Evolutionary conservation across 768 basidiomycete genomes (phyloP).

Genomic region (Pleurotus sapidus): DNA sequence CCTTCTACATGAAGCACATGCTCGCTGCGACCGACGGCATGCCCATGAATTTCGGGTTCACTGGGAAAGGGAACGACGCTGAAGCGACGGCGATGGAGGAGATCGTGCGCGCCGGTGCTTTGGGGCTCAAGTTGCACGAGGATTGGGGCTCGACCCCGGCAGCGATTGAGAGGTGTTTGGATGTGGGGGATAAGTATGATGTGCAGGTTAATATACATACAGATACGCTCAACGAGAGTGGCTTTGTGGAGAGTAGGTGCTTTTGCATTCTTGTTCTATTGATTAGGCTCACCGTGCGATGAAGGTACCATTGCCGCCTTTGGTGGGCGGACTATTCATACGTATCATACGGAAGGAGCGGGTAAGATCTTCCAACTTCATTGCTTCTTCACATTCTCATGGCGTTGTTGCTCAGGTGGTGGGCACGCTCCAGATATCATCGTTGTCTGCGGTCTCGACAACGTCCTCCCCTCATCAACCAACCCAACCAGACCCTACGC

Average conservation of each 20-base stretch:
- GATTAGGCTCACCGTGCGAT: neutral
- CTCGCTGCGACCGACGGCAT: constrained; percentile 86
- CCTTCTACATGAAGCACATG: constrained; percentile 90
- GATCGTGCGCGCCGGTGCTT: constrained; percentile 78
- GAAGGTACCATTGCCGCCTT: constrained; percentile 88
- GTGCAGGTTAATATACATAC: constrained; percentile 98
- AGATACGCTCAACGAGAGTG: constrained; percentile 96
- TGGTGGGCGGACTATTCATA: constrained; percentile 89
- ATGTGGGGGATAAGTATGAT: constrained; percentile 87
- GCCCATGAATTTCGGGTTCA: constrained; percentile 91
- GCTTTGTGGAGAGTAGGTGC: constrained; percentile 88
- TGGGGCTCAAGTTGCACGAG: constrained; percentile 93
- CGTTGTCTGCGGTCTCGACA: constrained; percentile 85
- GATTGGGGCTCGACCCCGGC: constrained; percentile 95
- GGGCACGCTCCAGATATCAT: constrained; percentile 99
- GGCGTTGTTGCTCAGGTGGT: constrained; percentile 48
- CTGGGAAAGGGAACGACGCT: constrained; percentile 95
- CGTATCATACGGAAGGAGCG: constrained; percentile 96
- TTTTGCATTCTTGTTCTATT: constrained; percentile 2
- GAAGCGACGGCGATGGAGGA: constrained; percentile 74
- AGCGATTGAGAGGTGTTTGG: constrained; percentile 71
- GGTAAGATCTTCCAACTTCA: constrained; percentile 38
- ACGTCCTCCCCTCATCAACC: constrained; percentile 94
- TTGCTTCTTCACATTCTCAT: neutral
- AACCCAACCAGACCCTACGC: constrained; percentile 95